These are phyloP conservation scores for Brassica cretica DNA, from an alignment of 345 rosid species.

Conservation along the genomic window DNA sequence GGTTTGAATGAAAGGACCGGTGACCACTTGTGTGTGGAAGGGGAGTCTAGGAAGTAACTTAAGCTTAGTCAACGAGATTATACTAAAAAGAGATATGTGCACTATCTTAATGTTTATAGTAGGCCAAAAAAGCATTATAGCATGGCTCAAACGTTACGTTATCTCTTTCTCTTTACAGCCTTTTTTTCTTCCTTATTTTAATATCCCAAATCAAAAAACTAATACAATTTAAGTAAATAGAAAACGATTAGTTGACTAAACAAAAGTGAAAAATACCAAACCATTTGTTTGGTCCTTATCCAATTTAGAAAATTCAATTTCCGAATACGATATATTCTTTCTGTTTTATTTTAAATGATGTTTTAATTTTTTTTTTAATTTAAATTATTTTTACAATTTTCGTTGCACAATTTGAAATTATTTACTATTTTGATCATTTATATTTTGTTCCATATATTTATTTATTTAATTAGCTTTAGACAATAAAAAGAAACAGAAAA, in stretches of 20 bases:
- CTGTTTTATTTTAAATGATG: no score
- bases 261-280: conserved; percentile 12
- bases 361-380: no score
- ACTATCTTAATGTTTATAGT: conserved; percentile 17
- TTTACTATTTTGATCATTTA: no score
- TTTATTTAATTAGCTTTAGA: no score
- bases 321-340: not conserved
- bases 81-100: conserved; percentile 17
- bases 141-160: conserved; percentile 51
- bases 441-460: no score
- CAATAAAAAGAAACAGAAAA: no score
- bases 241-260: conserved; percentile 40
- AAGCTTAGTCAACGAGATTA: conserved; percentile 36
- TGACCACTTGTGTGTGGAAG: conserved; percentile 14
- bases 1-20: conserved; percentile 16
- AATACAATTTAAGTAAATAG: conserved; percentile 24
- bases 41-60: conserved; percentile 1
- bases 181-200: conserved; percentile 9
- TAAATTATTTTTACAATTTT: no score
- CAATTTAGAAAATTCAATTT: not conserved
- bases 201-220: not conserved
- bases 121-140: conserved; percentile 31
- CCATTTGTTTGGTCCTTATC: not conserved
- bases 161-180: conserved; percentile 58
- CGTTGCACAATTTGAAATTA: no score